Conservation (phyloP, 768 basidiomycete genomes). For the Tylopilus plumbeoviolaceoides region DNA sequence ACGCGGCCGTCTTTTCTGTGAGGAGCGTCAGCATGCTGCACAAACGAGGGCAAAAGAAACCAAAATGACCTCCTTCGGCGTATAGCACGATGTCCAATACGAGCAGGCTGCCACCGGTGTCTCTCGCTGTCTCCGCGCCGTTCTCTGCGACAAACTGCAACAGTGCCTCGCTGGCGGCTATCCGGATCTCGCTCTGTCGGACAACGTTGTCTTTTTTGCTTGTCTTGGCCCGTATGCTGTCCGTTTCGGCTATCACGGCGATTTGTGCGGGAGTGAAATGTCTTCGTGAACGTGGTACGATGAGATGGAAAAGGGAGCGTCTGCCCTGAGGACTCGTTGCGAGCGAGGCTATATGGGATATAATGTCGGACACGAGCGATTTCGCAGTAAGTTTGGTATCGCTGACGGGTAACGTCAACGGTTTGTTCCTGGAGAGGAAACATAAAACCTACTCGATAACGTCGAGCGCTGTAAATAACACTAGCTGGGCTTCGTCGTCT, state of each 20-base stretch:
- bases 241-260: slow-evolving; percentile 66
- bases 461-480: slow-evolving; percentile 87
- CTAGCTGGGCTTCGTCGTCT: slow-evolving; percentile 87
- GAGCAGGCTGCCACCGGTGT: slow-evolving; percentile 77
- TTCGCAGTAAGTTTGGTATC: slow-evolving; percentile 90
- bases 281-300: slow-evolving; percentile 76
- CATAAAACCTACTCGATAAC: slow-evolving; percentile 68
- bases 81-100: slow-evolving; percentile 81
- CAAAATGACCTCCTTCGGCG: slow-evolving; percentile 68
- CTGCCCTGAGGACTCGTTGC: slow-evolving; percentile 69
- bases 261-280: slow-evolving; percentile 88
- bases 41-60: not conserved
- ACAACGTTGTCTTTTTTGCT: slow-evolving; percentile 75
- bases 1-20: slow-evolving; percentile 68
- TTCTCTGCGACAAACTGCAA: slow-evolving; percentile 65
- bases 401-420: slow-evolving; percentile 36
- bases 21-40: not conserved
- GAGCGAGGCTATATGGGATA: slow-evolving; percentile 51
- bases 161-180: slow-evolving; percentile 69
- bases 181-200: slow-evolving; percentile 67
- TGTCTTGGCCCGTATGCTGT: slow-evolving; percentile 60
- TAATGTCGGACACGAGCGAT: slow-evolving; percentile 70
- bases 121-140: slow-evolving; percentile 59
- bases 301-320: slow-evolving; percentile 75
- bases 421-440: not conserved